Evolutionary conservation across 2,329 filamentous ascomycete species (phyloP).

Genomic region (Clonostachys byssicola): DNA sequence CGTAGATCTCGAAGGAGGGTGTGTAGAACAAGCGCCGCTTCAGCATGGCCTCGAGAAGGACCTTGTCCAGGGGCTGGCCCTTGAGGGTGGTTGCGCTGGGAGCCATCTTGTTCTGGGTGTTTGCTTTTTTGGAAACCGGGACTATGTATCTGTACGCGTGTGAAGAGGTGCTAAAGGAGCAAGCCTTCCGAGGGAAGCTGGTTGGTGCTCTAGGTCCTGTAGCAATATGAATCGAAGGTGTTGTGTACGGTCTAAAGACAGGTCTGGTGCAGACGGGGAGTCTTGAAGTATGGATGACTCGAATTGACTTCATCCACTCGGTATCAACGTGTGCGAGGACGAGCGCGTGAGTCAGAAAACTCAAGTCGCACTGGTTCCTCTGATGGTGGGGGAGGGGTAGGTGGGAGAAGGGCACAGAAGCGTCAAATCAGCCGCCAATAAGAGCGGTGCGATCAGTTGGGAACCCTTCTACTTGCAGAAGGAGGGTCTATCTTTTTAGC

Average conservation of each 20-base stretch:
- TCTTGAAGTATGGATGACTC: background rate
- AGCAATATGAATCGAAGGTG: too few relatives aligned
- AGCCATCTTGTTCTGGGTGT: conserved; percentile 29
- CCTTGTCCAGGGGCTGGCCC: conserved; percentile 84
- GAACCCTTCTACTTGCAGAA: background rate
- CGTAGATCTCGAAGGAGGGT: conserved; percentile 93
- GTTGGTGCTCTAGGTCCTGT: too few relatives aligned
- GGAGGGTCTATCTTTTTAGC: too few relatives aligned
- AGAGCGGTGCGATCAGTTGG: background rate
- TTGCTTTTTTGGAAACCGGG: conserved; percentile 3
- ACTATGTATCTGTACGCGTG: background rate
- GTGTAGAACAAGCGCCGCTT: conserved; percentile 91
- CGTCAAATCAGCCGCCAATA: background rate
- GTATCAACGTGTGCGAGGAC: conserved; percentile 7
- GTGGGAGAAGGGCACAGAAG: conserved; percentile 1
- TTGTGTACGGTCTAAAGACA: background rate
- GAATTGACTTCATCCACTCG: conserved; percentile 17
- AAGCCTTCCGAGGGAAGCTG: background rate
- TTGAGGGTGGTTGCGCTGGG: conserved; percentile 69
- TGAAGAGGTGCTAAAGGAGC: background rate
- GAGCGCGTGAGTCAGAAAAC: conserved; percentile 18
- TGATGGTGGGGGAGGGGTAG: conserved; percentile 10
- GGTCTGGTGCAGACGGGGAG: background rate
- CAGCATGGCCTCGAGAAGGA: conserved; percentile 78
- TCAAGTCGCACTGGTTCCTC: conserved; percentile 11